Percentiles rank a stretch among this genome's conserved stretches.
These are phyloP conservation scores for Zygotorulaspora sp. DNA, from an alignment of 805 yeast species.

Conservation along the genomic window DNA sequence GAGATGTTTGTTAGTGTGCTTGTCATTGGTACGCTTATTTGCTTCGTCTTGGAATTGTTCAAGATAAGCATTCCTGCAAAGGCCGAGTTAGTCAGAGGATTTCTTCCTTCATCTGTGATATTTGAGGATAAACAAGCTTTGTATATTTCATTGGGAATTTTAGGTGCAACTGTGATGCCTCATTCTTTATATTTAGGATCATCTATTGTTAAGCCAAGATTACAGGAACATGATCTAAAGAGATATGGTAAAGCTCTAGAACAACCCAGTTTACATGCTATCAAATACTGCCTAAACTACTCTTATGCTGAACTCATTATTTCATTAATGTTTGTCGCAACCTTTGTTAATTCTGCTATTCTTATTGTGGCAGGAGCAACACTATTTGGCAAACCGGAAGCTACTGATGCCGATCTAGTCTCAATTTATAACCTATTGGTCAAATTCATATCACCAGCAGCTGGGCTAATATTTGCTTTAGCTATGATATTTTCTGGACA, in stretches of 20 bases:
- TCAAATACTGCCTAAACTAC: slow-evolving; percentile 70
- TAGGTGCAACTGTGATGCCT: slow-evolving; percentile 96
- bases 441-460: slow-evolving; percentile 71
- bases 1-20: slow-evolving; percentile 69
- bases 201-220: slow-evolving; percentile 80
- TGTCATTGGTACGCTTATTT: slow-evolving; percentile 68
- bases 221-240: slow-evolving; percentile 65
- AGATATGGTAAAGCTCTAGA: slow-evolving; percentile 47
- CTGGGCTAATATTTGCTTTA: slow-evolving; percentile 83
- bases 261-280: slow-evolving; percentile 76
- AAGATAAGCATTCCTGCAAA: slow-evolving; percentile 53
- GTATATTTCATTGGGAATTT: slow-evolving; percentile 72
- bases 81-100: slow-evolving; percentile 55
- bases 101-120: slow-evolving; percentile 61
- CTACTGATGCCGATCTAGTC: slow-evolving; percentile 75
- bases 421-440: slow-evolving; percentile 71
- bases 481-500: slow-evolving; percentile 91
- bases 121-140: slow-evolving; percentile 63
- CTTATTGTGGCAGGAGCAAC: slow-evolving; percentile 91
- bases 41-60: slow-evolving; percentile 67
- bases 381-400: slow-evolving; percentile 55
- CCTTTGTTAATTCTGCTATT: slow-evolving; percentile 89
- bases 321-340: slow-evolving; percentile 79
- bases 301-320: slow-evolving; percentile 79
- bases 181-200: slow-evolving; percentile 83